Base-by-base conservation (phyloP, 1,139 yeast genomes). In the Sugiyamaella neomexicana region DNA sequence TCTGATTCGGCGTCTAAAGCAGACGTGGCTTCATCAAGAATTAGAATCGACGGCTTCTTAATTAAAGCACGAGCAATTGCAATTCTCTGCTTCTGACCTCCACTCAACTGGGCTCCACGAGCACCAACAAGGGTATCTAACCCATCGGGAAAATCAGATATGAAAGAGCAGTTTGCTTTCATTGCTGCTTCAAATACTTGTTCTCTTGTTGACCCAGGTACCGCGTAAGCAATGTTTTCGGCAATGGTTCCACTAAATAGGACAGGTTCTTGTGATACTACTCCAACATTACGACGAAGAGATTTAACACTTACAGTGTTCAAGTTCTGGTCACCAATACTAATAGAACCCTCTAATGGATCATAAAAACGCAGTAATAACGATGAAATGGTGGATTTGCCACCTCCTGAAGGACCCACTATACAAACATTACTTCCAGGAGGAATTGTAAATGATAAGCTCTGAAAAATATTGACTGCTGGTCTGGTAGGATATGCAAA, bases 351-450 rank as follows among this genome's bases (percentile, higher is more conserved):
- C 0, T 71, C 64, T 0, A 74, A 66, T 2, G 96, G 95, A 63
- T 89, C 90, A 67, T 93, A 93, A 68, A 88, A 89, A 52, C 97
- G 74, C 56, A 90, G 72, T 54, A 93, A 69, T 54, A 93, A 72
- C 31, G 93, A 88, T 1, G 95, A 83, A 38, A 93, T 84, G 0
- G 97, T 91, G 0, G 97, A 89, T 70, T 93, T 93, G 32, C 98
- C 99, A 59, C 95, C 83, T 15, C 99, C 98, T 2, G 96, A 87
- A 3, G 97, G 97, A 0, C 98, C 99, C 12, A 91, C 98, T 61
- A 93, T 82, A 69, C 97, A 91, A 12, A 91, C 89, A 64, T 89
- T 89, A 53, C 93, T 86, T 1, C 97, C 97, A 15, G 89, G 80
- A 40, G 81, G 81, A 57, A 93, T 86, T 17, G 76, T 79, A 64